These are phyloP conservation scores for Olyra latifolia DNA, from an alignment of 176 grass and related monocot species.

Conservation along the genomic window DNA sequence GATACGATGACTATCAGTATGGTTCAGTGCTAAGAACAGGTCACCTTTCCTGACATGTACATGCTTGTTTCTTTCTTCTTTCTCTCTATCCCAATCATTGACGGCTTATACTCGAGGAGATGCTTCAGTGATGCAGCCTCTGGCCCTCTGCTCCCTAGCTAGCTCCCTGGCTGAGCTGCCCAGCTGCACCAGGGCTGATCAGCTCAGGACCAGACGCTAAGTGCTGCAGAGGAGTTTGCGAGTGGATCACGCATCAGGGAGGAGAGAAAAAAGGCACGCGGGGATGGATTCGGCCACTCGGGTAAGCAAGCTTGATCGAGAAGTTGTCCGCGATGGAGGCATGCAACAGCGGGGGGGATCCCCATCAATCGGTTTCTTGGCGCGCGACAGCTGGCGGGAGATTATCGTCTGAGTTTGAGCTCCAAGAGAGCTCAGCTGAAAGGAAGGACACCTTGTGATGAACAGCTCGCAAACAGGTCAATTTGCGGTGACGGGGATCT, in stretches of 20 bases:
- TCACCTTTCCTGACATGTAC: not conserved
- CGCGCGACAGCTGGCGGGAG: not conserved
- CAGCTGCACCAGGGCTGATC: conserved; percentile 9
- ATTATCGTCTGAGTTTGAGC: not conserved
- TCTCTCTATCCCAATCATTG: not conserved
- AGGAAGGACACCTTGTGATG: not conserved
- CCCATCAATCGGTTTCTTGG: not conserved
- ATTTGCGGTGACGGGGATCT: not conserved
- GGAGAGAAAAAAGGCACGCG: not conserved
- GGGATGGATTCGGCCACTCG: not conserved
- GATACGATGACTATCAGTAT: not conserved
- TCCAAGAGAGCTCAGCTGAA: not conserved
- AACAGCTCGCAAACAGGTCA: conserved; percentile 1
- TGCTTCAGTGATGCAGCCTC: not conserved
- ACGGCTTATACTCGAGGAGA: not conserved
- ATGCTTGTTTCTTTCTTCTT: not conserved
- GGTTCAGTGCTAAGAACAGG: not conserved
- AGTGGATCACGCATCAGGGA: conserved; percentile 1
- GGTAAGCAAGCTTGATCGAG: not conserved
- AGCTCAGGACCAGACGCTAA: not conserved
- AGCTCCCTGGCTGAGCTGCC: not conserved
- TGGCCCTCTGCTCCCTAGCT: not conserved
- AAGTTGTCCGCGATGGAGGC: not conserved
- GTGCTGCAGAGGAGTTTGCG: not conserved
- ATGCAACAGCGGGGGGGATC: not conserved